Evolutionary conservation across 2,329 filamentous ascomycete genomes (phyloP).

Genomic region (Cercospora sp.): DNA sequence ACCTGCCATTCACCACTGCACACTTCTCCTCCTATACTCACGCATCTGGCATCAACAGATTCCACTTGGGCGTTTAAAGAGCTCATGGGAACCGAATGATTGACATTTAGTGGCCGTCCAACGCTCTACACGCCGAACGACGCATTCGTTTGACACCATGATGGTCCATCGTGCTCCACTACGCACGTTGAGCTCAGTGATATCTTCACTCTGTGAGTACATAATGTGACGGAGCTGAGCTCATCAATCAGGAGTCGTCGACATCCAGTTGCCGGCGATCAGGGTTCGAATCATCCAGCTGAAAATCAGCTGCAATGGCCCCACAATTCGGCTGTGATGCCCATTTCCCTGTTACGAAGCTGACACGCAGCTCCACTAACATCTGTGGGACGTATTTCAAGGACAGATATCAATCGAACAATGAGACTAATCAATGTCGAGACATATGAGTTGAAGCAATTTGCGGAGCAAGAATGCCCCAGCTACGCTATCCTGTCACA

Average conservation of each 20-base stretch:
- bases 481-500: not conserved
- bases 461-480: not conserved
- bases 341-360: not conserved
- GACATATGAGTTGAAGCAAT: not conserved
- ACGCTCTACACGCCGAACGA: not conserved
- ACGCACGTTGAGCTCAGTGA: not conserved
- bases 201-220: not conserved
- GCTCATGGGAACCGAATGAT: not conserved
- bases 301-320: not conserved
- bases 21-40: not conserved
- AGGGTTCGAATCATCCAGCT: not conserved
- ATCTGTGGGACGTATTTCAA: not conserved
- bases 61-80: not conserved
- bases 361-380: not conserved
- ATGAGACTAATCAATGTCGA: conserved; percentile 1
- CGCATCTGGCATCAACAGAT: not conserved
- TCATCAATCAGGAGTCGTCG: not conserved
- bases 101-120: not conserved
- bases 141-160: not conserved
- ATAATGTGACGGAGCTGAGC: not conserved
- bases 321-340: not conserved
- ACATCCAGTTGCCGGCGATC: not conserved
- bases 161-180: not conserved
- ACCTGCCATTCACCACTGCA: not conserved
- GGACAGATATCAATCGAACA: not conserved